Base-by-base conservation (phyloP, 148 eudicot genomes). In the Camellia japonica region DNA sequence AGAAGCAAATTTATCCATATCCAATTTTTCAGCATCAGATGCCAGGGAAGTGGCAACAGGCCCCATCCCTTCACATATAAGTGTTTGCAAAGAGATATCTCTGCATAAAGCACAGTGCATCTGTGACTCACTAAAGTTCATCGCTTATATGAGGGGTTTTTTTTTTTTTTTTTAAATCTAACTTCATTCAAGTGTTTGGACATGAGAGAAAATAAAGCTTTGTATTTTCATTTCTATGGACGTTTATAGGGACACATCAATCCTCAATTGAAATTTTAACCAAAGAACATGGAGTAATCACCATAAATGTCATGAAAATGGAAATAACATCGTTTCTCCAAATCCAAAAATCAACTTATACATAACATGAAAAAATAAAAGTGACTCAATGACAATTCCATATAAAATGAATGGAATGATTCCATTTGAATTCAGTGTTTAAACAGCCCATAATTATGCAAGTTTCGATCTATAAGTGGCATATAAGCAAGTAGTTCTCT, bases 21-120 rank as follows among this genome's bases (percentile, higher is more conserved):
- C 77, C 84, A 85, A 42, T 73, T 89, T 87, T 81, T 84, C 86
- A 75, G 80, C 64, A 72, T 82, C 81, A 82, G 85, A 88, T 20
- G 87, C 90, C 79, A 11, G 69, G 65, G 83, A 85, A 80, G 87
- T 85, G 77, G 85, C 89, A 84, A 86, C 89, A 83, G 85, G 83
- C 44, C 89, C 89, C 91, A 86, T 86, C 67, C 86, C 88, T 75
- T 87, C 88, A 44, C 51, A 80, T 75, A 87, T 9, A 83, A 83
- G 73, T 87, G 88, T 85, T 83, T 79, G 78, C 86, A 85, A 68
- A 88, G 85, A 30, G 87, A 86, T 78, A 83, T 74, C 79, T 84
- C 84, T 82, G 80, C 85, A 79, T 69, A 74, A 83, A 81, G 73
- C 47, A 20, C 43, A 52, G 70, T 47, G 55, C 46, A 56, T 75